phyloP scores from a whole-genome alignment of 2,329 filamentous ascomycete genomes.

The Monilinia polystroma region DNA sequence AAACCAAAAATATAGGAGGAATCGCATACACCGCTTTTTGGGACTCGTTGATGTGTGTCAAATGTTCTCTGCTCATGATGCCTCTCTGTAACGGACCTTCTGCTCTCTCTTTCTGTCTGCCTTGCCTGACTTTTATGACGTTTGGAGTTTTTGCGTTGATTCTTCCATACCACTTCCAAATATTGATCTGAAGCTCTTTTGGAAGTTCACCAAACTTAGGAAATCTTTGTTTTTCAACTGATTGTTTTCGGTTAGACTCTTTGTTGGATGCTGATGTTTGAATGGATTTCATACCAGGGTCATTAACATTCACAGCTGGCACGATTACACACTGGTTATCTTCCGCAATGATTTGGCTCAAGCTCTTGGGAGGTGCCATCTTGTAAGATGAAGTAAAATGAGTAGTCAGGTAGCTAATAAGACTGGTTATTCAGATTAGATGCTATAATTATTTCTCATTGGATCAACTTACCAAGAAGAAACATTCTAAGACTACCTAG shows the following conservation, averaged over 20 bases:
- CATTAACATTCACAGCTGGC: neutral
- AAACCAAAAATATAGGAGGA: neutral
- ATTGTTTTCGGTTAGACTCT: neutral
- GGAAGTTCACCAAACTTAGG: neutral
- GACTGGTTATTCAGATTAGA: neutral
- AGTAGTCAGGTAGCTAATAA: neutral
- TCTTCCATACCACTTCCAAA: slow-evolving; percentile 13
- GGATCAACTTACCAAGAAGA: neutral
- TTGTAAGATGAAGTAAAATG: neutral
- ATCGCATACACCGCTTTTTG: neutral
- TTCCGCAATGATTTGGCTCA: neutral
- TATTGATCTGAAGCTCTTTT: neutral
- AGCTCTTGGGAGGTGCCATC: rapidly evolving
- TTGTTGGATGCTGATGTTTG: neutral
- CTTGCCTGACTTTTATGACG: neutral
- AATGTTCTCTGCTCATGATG: neutral
- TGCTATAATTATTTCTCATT: neutral
- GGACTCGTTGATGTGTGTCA: neutral
- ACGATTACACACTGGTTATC: neutral
- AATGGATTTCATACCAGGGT: too few species aligned
- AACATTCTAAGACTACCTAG: neutral
- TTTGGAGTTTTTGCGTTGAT: neutral
- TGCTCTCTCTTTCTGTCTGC: neutral
- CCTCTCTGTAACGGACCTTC: neutral
- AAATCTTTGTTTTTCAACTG: neutral